Evolutionary conservation across 2,329 filamentous ascomycete species (phyloP), one percentile per base, ranked within the genome.

Genomic region (Aspergillus sp.): DNA sequence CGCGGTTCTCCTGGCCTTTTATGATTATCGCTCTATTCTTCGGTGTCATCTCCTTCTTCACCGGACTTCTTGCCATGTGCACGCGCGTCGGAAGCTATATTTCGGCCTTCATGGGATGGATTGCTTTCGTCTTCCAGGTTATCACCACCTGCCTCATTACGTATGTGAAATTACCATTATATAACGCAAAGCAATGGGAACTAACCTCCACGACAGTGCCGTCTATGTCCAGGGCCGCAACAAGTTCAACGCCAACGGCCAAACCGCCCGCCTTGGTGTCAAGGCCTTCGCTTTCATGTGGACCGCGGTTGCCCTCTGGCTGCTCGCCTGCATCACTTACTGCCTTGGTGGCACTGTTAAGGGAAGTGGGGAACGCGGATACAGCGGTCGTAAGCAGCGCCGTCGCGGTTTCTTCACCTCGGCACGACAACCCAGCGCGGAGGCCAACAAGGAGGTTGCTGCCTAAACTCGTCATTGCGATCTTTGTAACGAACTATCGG

Each of bases 1-100:
- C 91, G 79, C 86, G 93, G 41, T 96, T 97, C 79, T 89, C 91
- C 74, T 98, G 93, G 84, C 91, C 93, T 39, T 95, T 96, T 76
- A 90, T 90, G 79, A 80, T 98, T 56, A 88, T 98, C 64, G 86
- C 87, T 17, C 83, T 97, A 39, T 86, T 96, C 80, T 95, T 96
- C 73, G 84, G 72, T 46, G 74, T 77, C 13, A 61, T 70, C 55
- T 75, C 78, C 2, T 73, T 83, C 15, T 70, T 81, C 58, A 74
- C 75, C 27, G 79, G 81, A 8, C 64, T 79, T 8, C 65, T 80
- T 54, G 75, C 78, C 19, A 73, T 83, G 41, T 85, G 82, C 70
- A 79, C 80, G 4, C 79, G 82, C 56, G 75, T 86, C 42, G 77
- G 76, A 58, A 72, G 74, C 66, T 79, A 75, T 56, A 49, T 87